Evolutionary conservation across 305 asterid species (phyloP), one percentile per base, ranked within the genome.

Genomic region (Andrographis paniculata): DNA sequence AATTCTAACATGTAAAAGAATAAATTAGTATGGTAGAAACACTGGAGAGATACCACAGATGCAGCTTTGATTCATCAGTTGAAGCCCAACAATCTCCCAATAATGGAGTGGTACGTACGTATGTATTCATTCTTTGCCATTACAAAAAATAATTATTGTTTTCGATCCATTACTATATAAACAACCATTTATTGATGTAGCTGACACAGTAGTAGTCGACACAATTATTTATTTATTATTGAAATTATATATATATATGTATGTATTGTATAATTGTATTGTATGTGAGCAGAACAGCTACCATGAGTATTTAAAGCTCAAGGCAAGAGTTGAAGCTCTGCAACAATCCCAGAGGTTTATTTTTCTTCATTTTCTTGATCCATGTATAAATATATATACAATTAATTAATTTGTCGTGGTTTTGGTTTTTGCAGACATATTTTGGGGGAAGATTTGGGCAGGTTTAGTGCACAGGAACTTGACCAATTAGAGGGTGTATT

Each of bases 391-490:
- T 24, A 24, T 24, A 24, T 24, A 24, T 24, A 24, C n/a, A n/a
- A n/a, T n/a, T n/a, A n/a, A n/a, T n/a, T n/a, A n/a, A n/a, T 5
- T 20, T n/a, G 9, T 1, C 17, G 18, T 21, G 30, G 30, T 14
- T 18, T 18, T 2, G 15, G 13, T 9, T 16, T 13, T 8, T n/a
- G n/a, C 43, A 81, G 93, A 75, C 76, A 81, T 69, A 37, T 75
- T 33, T 67, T 78, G 9, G 93, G 93, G 10, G 87, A 78, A 55
- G 93, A 82, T 37, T 71, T 82, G 75, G 73, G 54, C 16, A 71
- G 67, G 49, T 47, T 82, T 5, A 72, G 70, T 22, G 31, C 61
- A 22, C 63, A 62, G 62, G 85, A 82, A 36, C 77, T 81, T 14
- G 77, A 75, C 50, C 77, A 75, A 53, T 78, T 82, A 17, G 93